Conservation (phyloP, 2,329 filamentous ascomycete species). For the Exophiala sp. region DNA sequence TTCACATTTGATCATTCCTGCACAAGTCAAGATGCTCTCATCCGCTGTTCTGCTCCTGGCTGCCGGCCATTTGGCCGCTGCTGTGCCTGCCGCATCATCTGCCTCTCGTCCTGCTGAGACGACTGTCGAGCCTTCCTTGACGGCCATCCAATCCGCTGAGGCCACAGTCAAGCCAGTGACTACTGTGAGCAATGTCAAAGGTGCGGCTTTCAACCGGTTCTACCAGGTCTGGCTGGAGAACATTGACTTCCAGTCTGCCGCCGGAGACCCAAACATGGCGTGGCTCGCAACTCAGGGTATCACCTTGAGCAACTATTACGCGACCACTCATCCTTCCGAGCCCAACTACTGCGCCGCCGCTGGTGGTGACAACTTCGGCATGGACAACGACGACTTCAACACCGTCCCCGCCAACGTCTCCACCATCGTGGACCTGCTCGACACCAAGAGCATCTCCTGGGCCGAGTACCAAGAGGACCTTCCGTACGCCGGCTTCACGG, state of each 20-base stretch:
- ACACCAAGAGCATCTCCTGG: slow-evolving; percentile 63
- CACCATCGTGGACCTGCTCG: slow-evolving; percentile 66
- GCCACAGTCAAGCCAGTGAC: slow-evolving; percentile 60
- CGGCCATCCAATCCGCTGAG: slow-evolving; percentile 30
- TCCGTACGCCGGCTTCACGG: slow-evolving; percentile 72
- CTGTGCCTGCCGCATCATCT: slow-evolving; percentile 1
- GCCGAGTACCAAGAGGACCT: slow-evolving; percentile 73
- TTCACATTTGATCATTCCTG: too few species aligned
- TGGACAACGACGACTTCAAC: slow-evolving; percentile 64
- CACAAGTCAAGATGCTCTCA: slow-evolving; percentile 7
- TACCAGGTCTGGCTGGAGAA: slow-evolving; percentile 77
- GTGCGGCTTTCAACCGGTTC: slow-evolving; percentile 69
- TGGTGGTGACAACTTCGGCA: slow-evolving; percentile 70
- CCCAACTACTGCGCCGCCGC: slow-evolving; percentile 71
- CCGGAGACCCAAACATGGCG: slow-evolving; percentile 49
- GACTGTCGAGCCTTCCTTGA: slow-evolving; percentile 20
- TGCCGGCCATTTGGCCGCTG: slow-evolving; percentile 10
- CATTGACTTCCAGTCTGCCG: slow-evolving; percentile 63
- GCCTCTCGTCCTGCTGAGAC: slow-evolving; percentile 13
- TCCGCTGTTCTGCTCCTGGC: slow-evolving; percentile 11
- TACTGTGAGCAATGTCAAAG: slow-evolving; percentile 62
- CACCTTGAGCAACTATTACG: slow-evolving; percentile 57
- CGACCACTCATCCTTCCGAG: slow-evolving; percentile 68
- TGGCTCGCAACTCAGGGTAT: slow-evolving; percentile 62
- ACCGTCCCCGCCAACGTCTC: slow-evolving; percentile 59